Evolutionary conservation across 371 early-diverging fungal genomes (phyloP).

Genomic region (Mucor piriformis): DNA sequence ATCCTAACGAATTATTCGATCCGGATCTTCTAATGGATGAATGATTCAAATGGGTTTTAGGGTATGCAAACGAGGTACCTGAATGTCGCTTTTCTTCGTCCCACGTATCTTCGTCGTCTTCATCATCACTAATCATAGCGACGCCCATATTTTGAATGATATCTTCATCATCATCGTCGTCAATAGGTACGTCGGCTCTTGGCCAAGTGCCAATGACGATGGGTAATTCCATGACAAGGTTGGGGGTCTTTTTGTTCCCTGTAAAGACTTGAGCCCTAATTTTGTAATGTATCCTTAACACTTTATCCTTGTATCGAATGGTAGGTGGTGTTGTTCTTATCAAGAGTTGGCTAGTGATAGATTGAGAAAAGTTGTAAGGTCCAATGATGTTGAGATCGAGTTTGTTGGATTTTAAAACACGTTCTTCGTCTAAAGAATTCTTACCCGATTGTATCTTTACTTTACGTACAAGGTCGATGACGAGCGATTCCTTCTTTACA

Average conservation of each 20-base stretch:
- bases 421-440: constrained; percentile 28
- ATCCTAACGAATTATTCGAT: constrained; percentile 7
- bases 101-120: constrained; percentile 15
- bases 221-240: constrained; percentile 31
- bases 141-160: constrained; percentile 30
- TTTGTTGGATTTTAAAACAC: constrained; percentile 30
- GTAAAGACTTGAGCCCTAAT: constrained; percentile 28
- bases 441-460: constrained; percentile 28
- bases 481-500: constrained; percentile 25
- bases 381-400: constrained; percentile 42
- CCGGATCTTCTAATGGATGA: constrained; percentile 1
- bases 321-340: constrained; percentile 44
- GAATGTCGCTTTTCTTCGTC: not conserved
- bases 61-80: not conserved
- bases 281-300: constrained; percentile 35
- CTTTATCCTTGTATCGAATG: constrained; percentile 28
- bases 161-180: constrained; percentile 44
- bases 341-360: constrained; percentile 29
- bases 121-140: constrained; percentile 26
- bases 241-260: constrained; percentile 11
- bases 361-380: constrained; percentile 39
- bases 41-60: not conserved
- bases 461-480: constrained; percentile 33
- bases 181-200: constrained; percentile 41
- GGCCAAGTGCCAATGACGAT: constrained; percentile 46